phyloP scores from a whole-genome alignment of 768 basidiomycete species.

The Xanthoconium purpureum region DNA sequence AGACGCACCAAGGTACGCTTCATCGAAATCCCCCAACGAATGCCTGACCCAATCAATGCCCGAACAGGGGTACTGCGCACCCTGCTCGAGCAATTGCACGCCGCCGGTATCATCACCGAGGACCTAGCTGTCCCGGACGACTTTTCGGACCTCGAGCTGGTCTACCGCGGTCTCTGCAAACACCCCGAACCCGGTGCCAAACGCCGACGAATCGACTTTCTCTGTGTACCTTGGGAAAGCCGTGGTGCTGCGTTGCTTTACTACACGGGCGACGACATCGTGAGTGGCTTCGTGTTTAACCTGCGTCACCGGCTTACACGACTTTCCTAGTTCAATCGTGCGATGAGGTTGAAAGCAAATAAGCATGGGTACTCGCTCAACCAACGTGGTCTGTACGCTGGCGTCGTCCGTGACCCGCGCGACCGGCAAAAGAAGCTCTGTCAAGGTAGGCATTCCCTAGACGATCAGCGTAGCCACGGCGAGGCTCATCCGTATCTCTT shows the following conservation, averaged over 20 bases:
- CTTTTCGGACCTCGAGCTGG: slow-evolving; percentile 62
- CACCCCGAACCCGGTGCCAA: slow-evolving; percentile 47
- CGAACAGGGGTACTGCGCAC: slow-evolving; percentile 54
- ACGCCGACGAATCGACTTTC: slow-evolving; percentile 77
- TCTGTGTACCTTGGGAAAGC: slow-evolving; percentile 74
- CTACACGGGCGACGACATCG: slow-evolving; percentile 93
- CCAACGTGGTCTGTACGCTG: slow-evolving; percentile 75
- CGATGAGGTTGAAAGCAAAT: slow-evolving; percentile 80
- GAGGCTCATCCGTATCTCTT: background rate
- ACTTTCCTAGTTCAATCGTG: slow-evolving; percentile 74
- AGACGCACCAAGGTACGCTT: slow-evolving; percentile 63
- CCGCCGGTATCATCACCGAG: slow-evolving; percentile 67
- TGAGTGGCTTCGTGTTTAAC: slow-evolving; percentile 35
- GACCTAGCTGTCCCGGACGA: slow-evolving; percentile 74
- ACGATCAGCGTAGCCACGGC: background rate
- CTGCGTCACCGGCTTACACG: no score
- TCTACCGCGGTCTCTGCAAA: slow-evolving; percentile 80
- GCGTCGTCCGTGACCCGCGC: slow-evolving; percentile 67
- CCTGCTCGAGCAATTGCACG: slow-evolving; percentile 56
- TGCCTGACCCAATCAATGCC: background rate
- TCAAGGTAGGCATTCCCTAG: slow-evolving; percentile 39
- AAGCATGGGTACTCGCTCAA: slow-evolving; percentile 82
- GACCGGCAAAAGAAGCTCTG: slow-evolving; percentile 59
- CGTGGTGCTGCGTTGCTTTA: slow-evolving; percentile 88
- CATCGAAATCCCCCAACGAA: background rate